Evolutionary conservation across 495 filamentous ascomycete genomes (phyloP).

Genomic region (Lophiostoma macrostomum): DNA sequence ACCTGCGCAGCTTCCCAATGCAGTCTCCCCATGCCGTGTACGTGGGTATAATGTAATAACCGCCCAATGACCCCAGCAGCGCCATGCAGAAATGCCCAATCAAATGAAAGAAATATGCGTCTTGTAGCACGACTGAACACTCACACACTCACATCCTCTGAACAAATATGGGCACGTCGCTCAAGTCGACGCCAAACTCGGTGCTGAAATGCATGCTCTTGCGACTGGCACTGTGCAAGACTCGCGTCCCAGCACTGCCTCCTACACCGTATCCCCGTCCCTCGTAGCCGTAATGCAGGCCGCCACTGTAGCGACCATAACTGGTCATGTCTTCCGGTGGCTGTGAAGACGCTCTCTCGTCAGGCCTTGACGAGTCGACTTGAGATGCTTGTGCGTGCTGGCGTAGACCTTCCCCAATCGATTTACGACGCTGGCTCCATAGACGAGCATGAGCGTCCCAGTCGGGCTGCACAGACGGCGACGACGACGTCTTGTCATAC

Average conservation of each 20-base stretch:
- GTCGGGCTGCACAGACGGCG: conserved; percentile 1
- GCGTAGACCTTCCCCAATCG: conserved; percentile 26
- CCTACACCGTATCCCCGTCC: conserved; percentile 39
- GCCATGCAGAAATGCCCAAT: conserved; percentile 30
- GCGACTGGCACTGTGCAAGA: conserved; percentile 37
- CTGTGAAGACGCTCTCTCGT: not conserved
- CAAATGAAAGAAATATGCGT: conserved; percentile 11
- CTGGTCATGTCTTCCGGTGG: conserved; percentile 2
- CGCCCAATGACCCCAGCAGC: too few species aligned
- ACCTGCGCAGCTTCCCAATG: too few species aligned
- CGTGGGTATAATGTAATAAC: too few species aligned
- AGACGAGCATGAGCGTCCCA: conserved; percentile 29
- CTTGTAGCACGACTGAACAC: conserved; percentile 10
- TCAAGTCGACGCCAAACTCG: conserved; percentile 30
- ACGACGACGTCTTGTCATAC: conserved; percentile 9
- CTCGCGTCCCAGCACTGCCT: conserved; percentile 46
- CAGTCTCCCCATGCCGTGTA: too few species aligned
- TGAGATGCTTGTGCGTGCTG: conserved; percentile 1
- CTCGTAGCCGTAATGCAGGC: conserved; percentile 47
- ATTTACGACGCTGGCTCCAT: conserved; percentile 34
- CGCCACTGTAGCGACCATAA: conserved; percentile 45
- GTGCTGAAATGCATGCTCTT: conserved; percentile 47
- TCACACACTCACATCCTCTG: conserved; percentile 3
- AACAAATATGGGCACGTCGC: conserved; percentile 30
- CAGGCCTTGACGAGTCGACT: not conserved